A percentile compares a stretch with the other conserved stretches of the same genome.
Evolutionary conservation across 768 basidiomycete species (phyloP).

Genomic region (Suillus decipiens): DNA sequence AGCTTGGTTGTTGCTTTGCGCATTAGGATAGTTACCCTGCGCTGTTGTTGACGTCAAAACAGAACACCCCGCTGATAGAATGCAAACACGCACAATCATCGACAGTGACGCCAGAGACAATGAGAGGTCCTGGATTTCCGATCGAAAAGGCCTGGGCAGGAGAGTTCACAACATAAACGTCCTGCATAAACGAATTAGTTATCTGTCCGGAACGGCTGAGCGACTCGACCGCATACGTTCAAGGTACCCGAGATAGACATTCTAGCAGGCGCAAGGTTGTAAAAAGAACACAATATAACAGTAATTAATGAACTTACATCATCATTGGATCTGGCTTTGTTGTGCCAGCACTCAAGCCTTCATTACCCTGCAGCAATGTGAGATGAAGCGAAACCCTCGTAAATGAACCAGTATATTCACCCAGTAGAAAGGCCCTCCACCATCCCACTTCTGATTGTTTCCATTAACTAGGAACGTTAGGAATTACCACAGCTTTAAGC

Average conservation of each 20-base stretch:
- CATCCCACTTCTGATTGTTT: conserved; percentile 42
- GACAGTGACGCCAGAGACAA: conserved; percentile 49
- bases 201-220: background rate
- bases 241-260: conserved; percentile 43
- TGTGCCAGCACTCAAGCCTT: conserved; percentile 16
- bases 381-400: background rate
- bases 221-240: conserved; percentile 24
- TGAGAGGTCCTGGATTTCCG: conserved; percentile 29
- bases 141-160: conserved; percentile 38
- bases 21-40: conserved; percentile 51
- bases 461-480: conserved; percentile 35
- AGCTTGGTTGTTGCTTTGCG: conserved; percentile 46
- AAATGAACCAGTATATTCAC: conserved; percentile 20
- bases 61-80: background rate
- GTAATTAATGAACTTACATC: conserved; percentile 26
- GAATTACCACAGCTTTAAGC: background rate
- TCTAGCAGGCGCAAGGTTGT: conserved; percentile 23
- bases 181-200: conserved; percentile 20
- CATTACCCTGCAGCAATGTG: conserved; percentile 26
- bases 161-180: conserved; percentile 41
- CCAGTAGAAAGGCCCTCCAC: conserved; percentile 47
- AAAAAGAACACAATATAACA: background rate
- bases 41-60: conserved; percentile 35
- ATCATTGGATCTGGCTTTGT: conserved; percentile 42
- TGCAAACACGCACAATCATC: conserved; percentile 52